Base-by-base conservation (phyloP, 768 basidiomycete species). In the Mycena galopus region DNA sequence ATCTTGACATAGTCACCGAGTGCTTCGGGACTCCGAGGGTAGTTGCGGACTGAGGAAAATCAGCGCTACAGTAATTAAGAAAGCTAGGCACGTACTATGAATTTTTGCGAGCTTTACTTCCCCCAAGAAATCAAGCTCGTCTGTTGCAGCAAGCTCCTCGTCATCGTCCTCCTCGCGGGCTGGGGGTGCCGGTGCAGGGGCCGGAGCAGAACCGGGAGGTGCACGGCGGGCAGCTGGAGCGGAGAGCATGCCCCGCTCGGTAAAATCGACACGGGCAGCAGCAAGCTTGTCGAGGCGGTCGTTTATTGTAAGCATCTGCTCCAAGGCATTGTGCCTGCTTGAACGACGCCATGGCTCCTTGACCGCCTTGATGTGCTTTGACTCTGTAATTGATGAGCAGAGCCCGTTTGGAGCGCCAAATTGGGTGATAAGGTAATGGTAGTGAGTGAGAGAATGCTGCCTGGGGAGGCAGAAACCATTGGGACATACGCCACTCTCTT, bases 371-470 rank as follows among this genome's bases (percentile, higher is more conserved):
- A 83, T 82, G 39, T 83, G 84, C 29, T 80, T 81, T 0, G 76
- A 77, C 25, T 85, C 82, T 0, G 79, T 84, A 12, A 83, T 84
- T 0, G 80, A 84, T 0, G 78, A 82, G 55, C 83, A 84, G 2
- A 84, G 78, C 0, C 84, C 81, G 56, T 83, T 82, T 1, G 80
- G 83, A 3, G 80, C 74, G 2, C 76, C 79, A 63, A 78, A 81
- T 37, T 65, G 27, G 19, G 17, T 19, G n/a, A 33, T 80, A 8
- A 69, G 35, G 19, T n/a, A 16, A 1, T 53, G 17, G 44, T 80
- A 81, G 55, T 80, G 80, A 4, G 53, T 16, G 11, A 84, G 55
- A 0, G 82, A 74, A 27, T 85, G 84, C 51, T 85, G 83, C 0
- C 76, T 67, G 0, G 81, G 83, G 1, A 83, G 74, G 1, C 75